Conservation (phyloP, 2,329 filamentous ascomycete species). For the Hyphodiscus sp. region DNA sequence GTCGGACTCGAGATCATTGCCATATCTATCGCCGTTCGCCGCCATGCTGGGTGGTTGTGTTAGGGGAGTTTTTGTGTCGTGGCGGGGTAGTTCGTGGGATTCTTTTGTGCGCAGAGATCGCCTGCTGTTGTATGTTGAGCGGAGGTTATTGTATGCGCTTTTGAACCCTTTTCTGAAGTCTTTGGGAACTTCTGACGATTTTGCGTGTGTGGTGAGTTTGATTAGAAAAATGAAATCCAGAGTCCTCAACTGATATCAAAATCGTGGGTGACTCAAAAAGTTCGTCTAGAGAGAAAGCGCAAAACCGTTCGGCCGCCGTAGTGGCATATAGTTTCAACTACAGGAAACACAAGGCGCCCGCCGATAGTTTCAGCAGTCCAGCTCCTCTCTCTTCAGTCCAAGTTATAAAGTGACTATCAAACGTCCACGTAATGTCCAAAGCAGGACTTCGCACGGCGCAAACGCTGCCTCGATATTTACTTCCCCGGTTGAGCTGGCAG, state of each 20-base stretch:
- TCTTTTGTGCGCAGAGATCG: neutral
- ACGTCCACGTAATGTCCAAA: constrained; percentile 21
- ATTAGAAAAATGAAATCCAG: neutral
- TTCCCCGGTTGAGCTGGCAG: constrained; percentile 30
- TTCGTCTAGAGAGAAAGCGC: neutral
- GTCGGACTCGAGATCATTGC: constrained; percentile 68
- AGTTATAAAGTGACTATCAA: neutral
- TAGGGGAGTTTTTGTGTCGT: constrained; percentile 7
- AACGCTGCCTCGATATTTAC: constrained; percentile 27
- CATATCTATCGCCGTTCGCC: constrained; percentile 54
- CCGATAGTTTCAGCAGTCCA: neutral
- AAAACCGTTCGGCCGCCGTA: constrained; percentile 4
- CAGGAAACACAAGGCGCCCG: no score
- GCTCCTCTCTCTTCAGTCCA: neutral
- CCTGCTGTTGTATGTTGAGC: neutral
- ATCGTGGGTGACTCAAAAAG: neutral
- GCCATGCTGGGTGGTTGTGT: constrained; percentile 27
- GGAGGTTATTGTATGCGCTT: neutral
- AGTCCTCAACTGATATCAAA: neutral
- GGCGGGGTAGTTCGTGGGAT: neutral
- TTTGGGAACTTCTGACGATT: neutral
- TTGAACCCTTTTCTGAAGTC: neutral
- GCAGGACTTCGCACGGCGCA: constrained; percentile 16
- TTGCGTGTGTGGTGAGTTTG: neutral
- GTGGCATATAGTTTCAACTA: neutral